These are phyloP conservation scores for Tetrahymena malaccensis DNA, from an alignment of 73 alveolate genomes.

Conservation along the genomic window DNA sequence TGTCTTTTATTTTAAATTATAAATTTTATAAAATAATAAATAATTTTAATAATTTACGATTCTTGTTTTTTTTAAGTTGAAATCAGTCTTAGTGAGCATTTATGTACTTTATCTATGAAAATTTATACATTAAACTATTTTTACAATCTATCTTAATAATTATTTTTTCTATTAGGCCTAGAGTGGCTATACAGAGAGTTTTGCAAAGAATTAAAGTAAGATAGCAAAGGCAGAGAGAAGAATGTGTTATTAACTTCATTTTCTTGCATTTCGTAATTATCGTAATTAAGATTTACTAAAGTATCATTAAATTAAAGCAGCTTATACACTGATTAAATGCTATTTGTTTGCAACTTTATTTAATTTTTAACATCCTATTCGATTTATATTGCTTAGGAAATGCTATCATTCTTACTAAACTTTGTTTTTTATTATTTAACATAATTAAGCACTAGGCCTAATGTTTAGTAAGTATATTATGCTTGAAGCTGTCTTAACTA, in stretches of 20 bases:
- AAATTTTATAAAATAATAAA: not conserved
- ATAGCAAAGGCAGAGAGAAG: not conserved
- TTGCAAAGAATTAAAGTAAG: not conserved
- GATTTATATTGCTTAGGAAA: not conserved
- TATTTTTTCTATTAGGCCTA: not conserved
- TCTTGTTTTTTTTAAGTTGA: not conserved
- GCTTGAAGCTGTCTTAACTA: not conserved
- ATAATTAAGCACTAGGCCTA: not conserved
- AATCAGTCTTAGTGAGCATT: not conserved
- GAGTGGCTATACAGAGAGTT: not conserved
- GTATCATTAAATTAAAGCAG: not conserved
- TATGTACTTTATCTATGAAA: not conserved
- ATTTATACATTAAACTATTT: not conserved
- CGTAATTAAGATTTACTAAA: not conserved
- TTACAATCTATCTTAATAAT: not conserved
- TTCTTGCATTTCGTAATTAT: not conserved
- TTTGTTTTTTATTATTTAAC: not conserved
- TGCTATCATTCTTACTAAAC: not conserved
- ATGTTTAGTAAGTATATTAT: not conserved
- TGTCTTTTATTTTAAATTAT: not conserved
- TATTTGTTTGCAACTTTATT: not conserved
- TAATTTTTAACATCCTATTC: not conserved
- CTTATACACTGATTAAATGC: not conserved
- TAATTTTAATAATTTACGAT: not conserved
- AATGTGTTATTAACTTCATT: not conserved